Evolutionary conservation across 163 green algal genomes (phyloP).

Genomic region (Scenedesmus sp.): DNA sequence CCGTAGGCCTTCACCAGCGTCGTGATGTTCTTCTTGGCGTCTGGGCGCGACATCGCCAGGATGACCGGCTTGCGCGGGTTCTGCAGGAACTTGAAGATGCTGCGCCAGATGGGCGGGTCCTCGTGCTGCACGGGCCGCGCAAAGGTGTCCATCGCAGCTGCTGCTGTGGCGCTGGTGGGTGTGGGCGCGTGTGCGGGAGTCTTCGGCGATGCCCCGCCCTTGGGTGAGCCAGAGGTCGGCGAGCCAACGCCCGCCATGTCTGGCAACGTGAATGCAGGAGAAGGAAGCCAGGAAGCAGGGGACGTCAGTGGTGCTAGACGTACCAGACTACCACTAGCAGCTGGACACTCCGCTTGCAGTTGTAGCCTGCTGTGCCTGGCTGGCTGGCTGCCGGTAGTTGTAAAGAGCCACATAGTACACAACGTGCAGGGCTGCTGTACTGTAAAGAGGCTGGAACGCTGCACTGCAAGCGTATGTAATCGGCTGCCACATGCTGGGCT

Average conservation of each 20-base stretch:
- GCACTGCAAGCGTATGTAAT: not conserved
- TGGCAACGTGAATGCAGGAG: not conserved
- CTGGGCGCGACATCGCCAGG: conserved; percentile 93
- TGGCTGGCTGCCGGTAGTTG: not conserved
- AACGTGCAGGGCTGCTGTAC: too few species aligned
- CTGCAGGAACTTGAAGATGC: conserved; percentile 88
- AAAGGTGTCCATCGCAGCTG: conserved; percentile 16
- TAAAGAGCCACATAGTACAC: not conserved
- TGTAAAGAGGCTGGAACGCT: not conserved
- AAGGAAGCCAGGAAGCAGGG: not conserved
- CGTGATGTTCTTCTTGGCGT: conserved; percentile 98
- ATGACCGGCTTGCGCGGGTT: conserved; percentile 96
- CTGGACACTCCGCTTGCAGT: not conserved
- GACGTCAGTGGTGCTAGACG: too few species aligned
- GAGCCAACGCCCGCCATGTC: not conserved
- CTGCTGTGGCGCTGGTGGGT: not conserved
- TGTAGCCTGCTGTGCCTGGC: not conserved
- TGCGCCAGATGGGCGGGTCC: conserved; percentile 76
- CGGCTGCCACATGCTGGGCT: not conserved
- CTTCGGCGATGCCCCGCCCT: not conserved
- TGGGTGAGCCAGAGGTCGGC: not conserved
- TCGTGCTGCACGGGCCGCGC: conserved; percentile 7
- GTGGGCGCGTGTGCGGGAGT: conserved; percentile 7
- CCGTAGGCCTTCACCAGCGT: conserved; percentile 84
- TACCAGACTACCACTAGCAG: too few species aligned